Conservation (phyloP, 169 alveolate species). For the Plasmodium sp. region DNA sequence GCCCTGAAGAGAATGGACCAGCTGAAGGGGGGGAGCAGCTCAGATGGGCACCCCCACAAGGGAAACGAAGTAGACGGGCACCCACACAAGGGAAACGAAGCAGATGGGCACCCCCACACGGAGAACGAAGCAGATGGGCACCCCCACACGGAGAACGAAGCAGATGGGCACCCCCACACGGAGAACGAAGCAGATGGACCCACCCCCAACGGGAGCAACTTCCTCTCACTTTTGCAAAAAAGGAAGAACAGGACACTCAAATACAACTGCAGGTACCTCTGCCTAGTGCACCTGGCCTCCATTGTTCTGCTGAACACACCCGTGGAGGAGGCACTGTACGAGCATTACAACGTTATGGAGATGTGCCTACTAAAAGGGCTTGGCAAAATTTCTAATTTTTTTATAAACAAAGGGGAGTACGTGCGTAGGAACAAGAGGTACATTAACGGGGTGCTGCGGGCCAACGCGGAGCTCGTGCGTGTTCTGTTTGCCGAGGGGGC, state of each 20-base stretch:
- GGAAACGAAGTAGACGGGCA: not conserved
- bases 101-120: not conserved
- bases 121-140: not conserved
- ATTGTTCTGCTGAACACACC: slow-evolving; percentile 28
- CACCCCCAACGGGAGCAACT: not conserved
- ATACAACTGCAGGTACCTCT: slow-evolving; percentile 44
- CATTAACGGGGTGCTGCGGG: slow-evolving; percentile 9
- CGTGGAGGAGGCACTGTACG: not conserved
- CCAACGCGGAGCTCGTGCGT: not conserved
- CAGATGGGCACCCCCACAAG: not conserved
- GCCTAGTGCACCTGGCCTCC: slow-evolving; percentile 23
- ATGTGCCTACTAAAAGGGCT: slow-evolving; percentile 39
- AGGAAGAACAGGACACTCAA: slow-evolving; percentile 3
- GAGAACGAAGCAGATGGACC: not conserved
- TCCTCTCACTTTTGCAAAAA: not conserved
- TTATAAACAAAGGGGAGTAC: slow-evolving; percentile 22
- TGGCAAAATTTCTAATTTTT: slow-evolving; percentile 44
- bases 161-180: not conserved
- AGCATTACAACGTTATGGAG: slow-evolving; percentile 1
- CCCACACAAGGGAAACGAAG: not conserved
- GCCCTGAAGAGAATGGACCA: not conserved
- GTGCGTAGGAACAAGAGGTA: slow-evolving; percentile 13
- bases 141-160: too few relatives aligned
- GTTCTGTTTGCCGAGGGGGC: not conserved
- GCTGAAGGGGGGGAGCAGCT: not conserved